These are phyloP conservation scores for Eurotiales sp. DNA, from an alignment of 2,329 filamentous ascomycete genomes.

Conservation along the genomic window DNA sequence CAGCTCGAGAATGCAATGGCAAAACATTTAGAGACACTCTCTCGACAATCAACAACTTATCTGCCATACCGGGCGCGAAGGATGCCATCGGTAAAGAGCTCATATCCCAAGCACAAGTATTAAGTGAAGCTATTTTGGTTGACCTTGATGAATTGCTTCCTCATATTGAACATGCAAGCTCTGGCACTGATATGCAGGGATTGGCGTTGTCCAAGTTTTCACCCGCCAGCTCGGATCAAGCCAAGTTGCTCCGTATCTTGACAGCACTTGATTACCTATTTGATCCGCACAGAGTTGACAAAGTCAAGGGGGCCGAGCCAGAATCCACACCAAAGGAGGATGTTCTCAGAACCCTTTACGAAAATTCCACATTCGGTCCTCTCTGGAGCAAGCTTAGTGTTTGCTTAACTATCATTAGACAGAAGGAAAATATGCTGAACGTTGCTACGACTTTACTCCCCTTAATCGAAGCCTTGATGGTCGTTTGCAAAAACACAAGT, in stretches of 20 bases:
- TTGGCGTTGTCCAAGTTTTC: constrained; percentile 94
- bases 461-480: constrained; percentile 95
- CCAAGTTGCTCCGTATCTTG: constrained; percentile 86
- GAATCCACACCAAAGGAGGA: constrained; percentile 70
- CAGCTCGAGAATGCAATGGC: constrained; percentile 90
- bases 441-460: constrained; percentile 93
- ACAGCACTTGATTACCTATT: constrained; percentile 96
- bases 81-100: constrained; percentile 89
- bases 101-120: constrained; percentile 75
- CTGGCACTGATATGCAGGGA: constrained; percentile 91
- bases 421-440: constrained; percentile 93
- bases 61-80: constrained; percentile 85
- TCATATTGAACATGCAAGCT: constrained; percentile 80
- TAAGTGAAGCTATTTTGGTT: constrained; percentile 78
- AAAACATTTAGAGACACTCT: constrained; percentile 98
- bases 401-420: constrained; percentile 80
- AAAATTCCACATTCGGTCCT: constrained; percentile 81
- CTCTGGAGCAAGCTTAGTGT: constrained; percentile 91
- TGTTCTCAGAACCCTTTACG: constrained; percentile 81
- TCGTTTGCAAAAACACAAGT: constrained; percentile 97
- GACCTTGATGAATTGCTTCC: constrained; percentile 82
- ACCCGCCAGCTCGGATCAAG: constrained; percentile 90
- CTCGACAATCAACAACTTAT: constrained; percentile 97
- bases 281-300: constrained; percentile 66
- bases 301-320: constrained; percentile 50